A percentile compares a stretch with the other conserved stretches of the same genome.
These are phyloP conservation scores for Penicillium frequentans DNA, from an alignment of 2,329 filamentous ascomycete genomes.

Conservation along the genomic window DNA sequence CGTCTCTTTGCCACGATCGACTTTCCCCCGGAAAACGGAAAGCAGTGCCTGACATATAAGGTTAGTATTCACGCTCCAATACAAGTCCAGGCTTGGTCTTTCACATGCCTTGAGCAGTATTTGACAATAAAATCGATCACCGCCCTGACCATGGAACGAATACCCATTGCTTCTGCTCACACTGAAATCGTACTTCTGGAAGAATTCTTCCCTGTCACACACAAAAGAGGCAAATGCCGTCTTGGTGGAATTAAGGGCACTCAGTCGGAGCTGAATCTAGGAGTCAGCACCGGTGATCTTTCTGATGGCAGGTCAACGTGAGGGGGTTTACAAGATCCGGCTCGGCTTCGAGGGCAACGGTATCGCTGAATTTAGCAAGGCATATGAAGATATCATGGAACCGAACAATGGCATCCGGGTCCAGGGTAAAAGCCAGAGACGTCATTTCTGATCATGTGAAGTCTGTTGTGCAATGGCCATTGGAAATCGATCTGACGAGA, in stretches of 20 bases:
- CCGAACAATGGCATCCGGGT: conserved; percentile 55
- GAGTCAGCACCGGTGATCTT: neutral
- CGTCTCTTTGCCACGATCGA: conserved; percentile 59
- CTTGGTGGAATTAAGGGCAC: conserved; percentile 62
- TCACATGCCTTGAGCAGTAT: conserved; percentile 55
- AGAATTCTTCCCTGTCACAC: conserved; percentile 56
- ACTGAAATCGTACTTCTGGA: conserved; percentile 58
- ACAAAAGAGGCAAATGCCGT: conserved; percentile 63
- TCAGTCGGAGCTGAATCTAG: conserved; percentile 55
- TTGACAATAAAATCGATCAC: conserved; percentile 57
- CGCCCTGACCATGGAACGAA: conserved; percentile 7
- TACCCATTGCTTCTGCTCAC: conserved; percentile 22
- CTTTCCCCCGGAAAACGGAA: conserved; percentile 63
- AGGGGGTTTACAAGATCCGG: conserved; percentile 52
- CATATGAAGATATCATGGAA: conserved; percentile 62
- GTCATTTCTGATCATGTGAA: conserved; percentile 27
- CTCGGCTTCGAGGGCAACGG: conserved; percentile 62
- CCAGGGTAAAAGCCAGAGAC: conserved; percentile 53
- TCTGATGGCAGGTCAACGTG: neutral
- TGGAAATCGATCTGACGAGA: neutral
- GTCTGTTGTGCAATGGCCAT: neutral
- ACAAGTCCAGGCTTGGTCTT: neutral
- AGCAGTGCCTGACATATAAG: conserved; percentile 46
- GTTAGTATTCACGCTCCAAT: neutral
- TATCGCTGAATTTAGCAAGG: conserved; percentile 64